Base-by-base conservation (phyloP, 2,329 filamentous ascomycete genomes). In the Aspergillus nomiae region DNA sequence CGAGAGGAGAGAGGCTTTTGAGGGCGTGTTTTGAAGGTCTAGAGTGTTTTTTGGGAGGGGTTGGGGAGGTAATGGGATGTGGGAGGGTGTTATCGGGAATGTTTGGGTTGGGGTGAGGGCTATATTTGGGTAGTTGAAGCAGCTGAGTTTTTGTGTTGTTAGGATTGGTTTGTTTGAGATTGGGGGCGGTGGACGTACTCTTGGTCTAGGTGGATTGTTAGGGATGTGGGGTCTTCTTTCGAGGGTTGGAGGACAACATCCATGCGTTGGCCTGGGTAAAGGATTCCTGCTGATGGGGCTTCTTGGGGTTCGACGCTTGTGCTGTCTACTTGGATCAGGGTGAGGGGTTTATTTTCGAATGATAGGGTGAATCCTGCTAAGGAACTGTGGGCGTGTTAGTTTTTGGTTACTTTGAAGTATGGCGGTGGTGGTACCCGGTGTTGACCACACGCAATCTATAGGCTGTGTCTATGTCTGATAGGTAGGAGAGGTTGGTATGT, bases 261-360 rank as follows among this genome's bases (percentile, higher is more conserved):
- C 63, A 82, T 76, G 32, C 82, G 76, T 61, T 83, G 80, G 9
- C 82, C 81, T 4, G 81, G 78, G 59, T 79, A 77, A 8, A 82
- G 67, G 48, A 78, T 74, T 4, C 82, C 81, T n/a, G 77, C 66
- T 1, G 76, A 77, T 4, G 65, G 43, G 24, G 38, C 56, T 4
- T 67, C 30, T 12, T 66, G 48, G 1, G 66, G 65, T 26, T 76
- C 67, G 0, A 81, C 72, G 21, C 72, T 65, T 43, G 76, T 71
- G 5, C 78, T 79, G 30, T 84, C 82, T 2, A 83, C 69, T 32
- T 79, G 72, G n/a, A 82, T 68, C 12, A 80, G 63, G 4, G 69
- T 70, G 21, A 81, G 60, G 2, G 65, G 62, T 19, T 73, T 70
- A 38, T 73, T 70, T 7, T 71, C 66, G 36, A 80, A 74, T 1